A percentile compares a stretch with the other conserved stretches of the same genome.
These are phyloP conservation scores for Boletus sp. DNA, from an alignment of 1,284 basidiomycete genomes.

Conservation along the genomic window DNA sequence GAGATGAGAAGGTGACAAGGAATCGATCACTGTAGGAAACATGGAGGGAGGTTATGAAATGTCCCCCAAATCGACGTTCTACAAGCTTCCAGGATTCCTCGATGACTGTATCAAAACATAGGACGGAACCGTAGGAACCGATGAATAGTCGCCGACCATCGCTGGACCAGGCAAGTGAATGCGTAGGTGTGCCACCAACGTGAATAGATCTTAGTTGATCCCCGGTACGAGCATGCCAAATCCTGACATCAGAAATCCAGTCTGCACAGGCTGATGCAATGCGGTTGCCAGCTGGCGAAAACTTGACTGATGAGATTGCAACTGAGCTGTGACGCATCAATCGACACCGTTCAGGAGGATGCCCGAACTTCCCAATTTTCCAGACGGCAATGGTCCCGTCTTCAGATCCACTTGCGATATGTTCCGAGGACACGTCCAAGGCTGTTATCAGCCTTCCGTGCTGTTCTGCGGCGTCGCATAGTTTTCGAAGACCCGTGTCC, in stretches of 20 bases:
- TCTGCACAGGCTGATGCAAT: slow-evolving; percentile 5
- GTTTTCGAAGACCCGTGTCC: background rate
- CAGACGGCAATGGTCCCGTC: slow-evolving; percentile 2
- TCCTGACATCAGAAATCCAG: background rate
- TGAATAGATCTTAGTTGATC: background rate
- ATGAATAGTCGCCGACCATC: slow-evolving; percentile 8
- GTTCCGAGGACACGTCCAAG: background rate
- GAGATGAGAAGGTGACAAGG: slow-evolving; percentile 2
- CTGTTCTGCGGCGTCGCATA: background rate
- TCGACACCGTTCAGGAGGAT: background rate
- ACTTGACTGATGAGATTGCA: background rate
- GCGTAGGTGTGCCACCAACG: background rate
- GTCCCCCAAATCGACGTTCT: background rate
- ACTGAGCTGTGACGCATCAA: background rate
- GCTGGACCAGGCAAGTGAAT: slow-evolving; percentile 10
- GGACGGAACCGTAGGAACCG: slow-evolving; percentile 3
- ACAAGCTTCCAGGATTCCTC: background rate
- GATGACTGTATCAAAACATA: slow-evolving; percentile 1
- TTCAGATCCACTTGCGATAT: slow-evolving; percentile 6
- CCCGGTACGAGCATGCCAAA: slow-evolving; percentile 8
- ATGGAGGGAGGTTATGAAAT: slow-evolving; percentile 1
- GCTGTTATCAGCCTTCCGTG: slow-evolving; percentile 1
- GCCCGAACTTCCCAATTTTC: background rate
- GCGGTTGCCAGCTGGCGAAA: background rate
- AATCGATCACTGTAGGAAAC: background rate